Percentiles rank a stretch among this genome's conserved stretches.
Conservation (phyloP, 1,139 yeast genomes). For the Scheffersomyces lignicola region DNA sequence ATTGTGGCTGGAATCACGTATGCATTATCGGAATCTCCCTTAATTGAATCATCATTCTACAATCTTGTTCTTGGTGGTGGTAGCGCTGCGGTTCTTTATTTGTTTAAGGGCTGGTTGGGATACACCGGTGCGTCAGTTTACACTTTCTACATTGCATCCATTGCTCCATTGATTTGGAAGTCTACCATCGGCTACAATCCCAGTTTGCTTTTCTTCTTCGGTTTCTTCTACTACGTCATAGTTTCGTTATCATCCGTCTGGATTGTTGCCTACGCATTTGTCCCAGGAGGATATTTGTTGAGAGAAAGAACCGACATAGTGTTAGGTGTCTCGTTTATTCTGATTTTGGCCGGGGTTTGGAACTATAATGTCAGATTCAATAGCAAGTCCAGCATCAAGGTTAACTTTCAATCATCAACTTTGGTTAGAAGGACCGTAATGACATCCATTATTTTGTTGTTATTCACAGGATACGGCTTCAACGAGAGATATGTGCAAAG, state of each 20-base stretch:
- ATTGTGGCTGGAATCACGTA: constrained; percentile 56
- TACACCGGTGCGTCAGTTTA: constrained; percentile 73
- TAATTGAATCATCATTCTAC: constrained; percentile 14
- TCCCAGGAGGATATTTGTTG: constrained; percentile 85
- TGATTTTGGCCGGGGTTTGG: constrained; percentile 45
- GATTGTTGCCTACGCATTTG: constrained; percentile 98
- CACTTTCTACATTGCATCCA: constrained; percentile 59
- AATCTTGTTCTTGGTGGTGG: constrained; percentile 43
- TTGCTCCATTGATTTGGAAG: constrained; percentile 64
- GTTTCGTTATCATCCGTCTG: constrained; percentile 83
- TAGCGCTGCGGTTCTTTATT: constrained; percentile 52
- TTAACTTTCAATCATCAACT: constrained; percentile 20
- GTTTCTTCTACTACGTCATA: constrained; percentile 55
- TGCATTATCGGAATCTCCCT: background rate
- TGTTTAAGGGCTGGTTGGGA: constrained; percentile 75
- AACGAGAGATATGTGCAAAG: constrained; percentile 47
- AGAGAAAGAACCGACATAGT: constrained; percentile 87
- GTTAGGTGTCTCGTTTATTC: constrained; percentile 41
- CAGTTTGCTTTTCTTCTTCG: constrained; percentile 56
- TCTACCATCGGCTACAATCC: constrained; percentile 60
- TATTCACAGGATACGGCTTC: constrained; percentile 40
- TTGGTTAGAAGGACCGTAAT: constrained; percentile 25
- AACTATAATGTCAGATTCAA: constrained; percentile 29
- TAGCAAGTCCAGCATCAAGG: constrained; percentile 19
- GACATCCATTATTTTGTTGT: constrained; percentile 29